Percentiles rank a stretch among this genome's conserved stretches.
Evolutionary conservation across 495 filamentous ascomycete genomes (phyloP).

Genomic region (Neurospora cerealis): DNA sequence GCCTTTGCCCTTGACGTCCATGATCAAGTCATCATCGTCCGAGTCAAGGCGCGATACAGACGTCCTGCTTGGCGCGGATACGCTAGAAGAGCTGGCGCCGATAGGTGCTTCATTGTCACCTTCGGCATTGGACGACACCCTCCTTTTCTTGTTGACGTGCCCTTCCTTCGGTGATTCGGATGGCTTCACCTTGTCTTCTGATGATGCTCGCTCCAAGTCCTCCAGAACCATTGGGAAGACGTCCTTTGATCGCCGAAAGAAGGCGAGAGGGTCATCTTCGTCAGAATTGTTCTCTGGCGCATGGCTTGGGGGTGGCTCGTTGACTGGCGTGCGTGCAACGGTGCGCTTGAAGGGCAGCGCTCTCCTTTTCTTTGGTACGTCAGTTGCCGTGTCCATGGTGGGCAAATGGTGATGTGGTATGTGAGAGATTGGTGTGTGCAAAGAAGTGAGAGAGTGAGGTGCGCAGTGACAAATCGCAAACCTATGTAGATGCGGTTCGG

Average conservation of each 20-base stretch:
- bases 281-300: constrained; percentile 12
- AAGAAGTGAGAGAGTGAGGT: not conserved
- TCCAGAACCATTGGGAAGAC: constrained; percentile 50
- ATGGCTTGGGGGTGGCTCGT: constrained; percentile 13
- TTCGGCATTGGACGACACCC: constrained; percentile 7
- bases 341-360: constrained; percentile 60
- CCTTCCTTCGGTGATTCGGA: not conserved
- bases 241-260: constrained; percentile 60
- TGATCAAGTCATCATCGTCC: constrained; percentile 16
- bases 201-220: constrained; percentile 36
- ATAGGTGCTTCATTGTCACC: constrained; percentile 22
- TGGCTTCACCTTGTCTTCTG: constrained; percentile 20
- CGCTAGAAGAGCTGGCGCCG: not conserved
- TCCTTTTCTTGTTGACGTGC: constrained; percentile 9
- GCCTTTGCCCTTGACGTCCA: constrained; percentile 24
- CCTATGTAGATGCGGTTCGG: not conserved
- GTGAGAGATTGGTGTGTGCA: not conserved
- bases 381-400: not conserved
- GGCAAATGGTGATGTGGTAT: constrained; percentile 5
- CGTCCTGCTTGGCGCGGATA: not conserved
- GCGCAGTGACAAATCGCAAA: not conserved
- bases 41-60: not conserved
- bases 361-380: constrained; percentile 33
- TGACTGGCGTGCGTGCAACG: constrained; percentile 29
- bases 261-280: constrained; percentile 37